These are phyloP conservation scores for Penicillium salamii DNA, from an alignment of 495 filamentous ascomycete species.

Conservation along the genomic window DNA sequence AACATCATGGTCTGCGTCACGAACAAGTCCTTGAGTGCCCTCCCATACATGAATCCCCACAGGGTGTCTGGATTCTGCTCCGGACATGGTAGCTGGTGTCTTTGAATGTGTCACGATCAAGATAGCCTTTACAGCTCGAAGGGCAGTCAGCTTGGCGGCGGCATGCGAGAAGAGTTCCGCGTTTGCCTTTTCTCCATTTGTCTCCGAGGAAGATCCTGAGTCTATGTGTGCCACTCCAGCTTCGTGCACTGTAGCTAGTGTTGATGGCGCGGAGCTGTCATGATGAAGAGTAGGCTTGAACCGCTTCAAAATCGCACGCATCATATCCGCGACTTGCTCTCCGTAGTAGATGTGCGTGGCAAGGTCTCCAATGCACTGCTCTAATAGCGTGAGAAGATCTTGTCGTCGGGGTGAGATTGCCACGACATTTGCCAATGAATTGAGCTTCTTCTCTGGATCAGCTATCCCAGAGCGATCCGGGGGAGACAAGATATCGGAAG, in stretches of 20 bases:
- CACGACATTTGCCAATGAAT: slow-evolving; percentile 5
- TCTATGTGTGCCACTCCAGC: slow-evolving; percentile 12
- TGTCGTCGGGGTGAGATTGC: slow-evolving; percentile 44
- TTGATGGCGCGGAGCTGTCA: slow-evolving; percentile 34
- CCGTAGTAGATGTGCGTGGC: slow-evolving; percentile 92
- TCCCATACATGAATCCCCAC: slow-evolving; percentile 84
- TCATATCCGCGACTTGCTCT: slow-evolving; percentile 91
- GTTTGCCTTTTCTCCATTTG: slow-evolving; percentile 26
- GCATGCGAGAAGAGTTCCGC: slow-evolving; percentile 64
- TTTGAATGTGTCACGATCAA: slow-evolving; percentile 72
- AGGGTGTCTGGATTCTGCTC: slow-evolving; percentile 63
- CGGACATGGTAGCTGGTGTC: slow-evolving; percentile 54
- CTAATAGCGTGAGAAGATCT: slow-evolving; percentile 62
- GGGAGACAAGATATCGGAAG: slow-evolving; percentile 67
- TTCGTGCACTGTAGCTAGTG: slow-evolving; percentile 42
- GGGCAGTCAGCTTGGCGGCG: slow-evolving; percentile 69
- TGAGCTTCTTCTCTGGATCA: slow-evolving; percentile 20
- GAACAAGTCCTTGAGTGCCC: slow-evolving; percentile 83
- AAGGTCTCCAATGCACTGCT: slow-evolving; percentile 77
- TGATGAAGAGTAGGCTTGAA: slow-evolving; percentile 60
- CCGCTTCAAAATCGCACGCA: slow-evolving; percentile 69
- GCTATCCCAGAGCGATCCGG: slow-evolving; percentile 40
- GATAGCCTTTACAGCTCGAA: slow-evolving; percentile 78
- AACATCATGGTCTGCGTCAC: slow-evolving; percentile 72
- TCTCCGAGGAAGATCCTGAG: slow-evolving; percentile 10